Evolutionary conservation across 371 early-diverging fungal species (phyloP).

Genomic region (Coemansia sp.): DNA sequence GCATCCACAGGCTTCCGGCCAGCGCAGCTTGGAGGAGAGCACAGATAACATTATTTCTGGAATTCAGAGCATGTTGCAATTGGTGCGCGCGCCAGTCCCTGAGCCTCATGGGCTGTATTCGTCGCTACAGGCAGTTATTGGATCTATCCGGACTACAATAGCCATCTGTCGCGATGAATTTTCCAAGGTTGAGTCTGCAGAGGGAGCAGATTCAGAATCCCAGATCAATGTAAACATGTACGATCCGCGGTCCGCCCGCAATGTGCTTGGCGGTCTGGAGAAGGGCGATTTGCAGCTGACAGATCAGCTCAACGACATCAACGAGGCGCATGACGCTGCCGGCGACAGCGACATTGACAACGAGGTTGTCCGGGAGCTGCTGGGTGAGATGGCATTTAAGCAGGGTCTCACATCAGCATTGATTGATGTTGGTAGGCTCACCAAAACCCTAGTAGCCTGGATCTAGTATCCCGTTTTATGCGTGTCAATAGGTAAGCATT

Average conservation of each 20-base stretch:
- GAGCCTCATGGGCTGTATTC: slow-evolving; percentile 59
- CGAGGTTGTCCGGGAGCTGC: slow-evolving; percentile 52
- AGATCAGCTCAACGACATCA: slow-evolving; percentile 59
- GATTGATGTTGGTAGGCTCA: slow-evolving; percentile 89
- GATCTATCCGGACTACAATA: slow-evolving; percentile 70
- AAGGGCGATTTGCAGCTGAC: slow-evolving; percentile 67
- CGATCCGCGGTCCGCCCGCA: slow-evolving; percentile 54
- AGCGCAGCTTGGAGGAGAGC: slow-evolving; percentile 74
- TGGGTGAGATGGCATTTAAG: slow-evolving; percentile 68
- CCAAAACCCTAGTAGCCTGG: slow-evolving; percentile 66
- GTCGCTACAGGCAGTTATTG: slow-evolving; percentile 40
- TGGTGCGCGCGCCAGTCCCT: slow-evolving; percentile 69
- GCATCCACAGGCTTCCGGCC: slow-evolving; percentile 10
- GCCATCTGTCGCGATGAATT: slow-evolving; percentile 57
- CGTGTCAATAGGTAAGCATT: not conserved
- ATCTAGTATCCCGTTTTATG: slow-evolving; percentile 33
- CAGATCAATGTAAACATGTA: slow-evolving; percentile 53
- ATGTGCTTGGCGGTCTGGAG: slow-evolving; percentile 68
- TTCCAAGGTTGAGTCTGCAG: slow-evolving; percentile 34
- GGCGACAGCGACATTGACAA: slow-evolving; percentile 50
- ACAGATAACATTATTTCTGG: slow-evolving; percentile 84
- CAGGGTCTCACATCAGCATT: slow-evolving; percentile 82
- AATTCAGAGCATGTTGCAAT: slow-evolving; percentile 75
- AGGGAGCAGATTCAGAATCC: slow-evolving; percentile 38
- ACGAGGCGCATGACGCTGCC: slow-evolving; percentile 54